Evolutionary conservation across 305 asterid species (phyloP).

Genomic region (Solanum chacoense): DNA sequence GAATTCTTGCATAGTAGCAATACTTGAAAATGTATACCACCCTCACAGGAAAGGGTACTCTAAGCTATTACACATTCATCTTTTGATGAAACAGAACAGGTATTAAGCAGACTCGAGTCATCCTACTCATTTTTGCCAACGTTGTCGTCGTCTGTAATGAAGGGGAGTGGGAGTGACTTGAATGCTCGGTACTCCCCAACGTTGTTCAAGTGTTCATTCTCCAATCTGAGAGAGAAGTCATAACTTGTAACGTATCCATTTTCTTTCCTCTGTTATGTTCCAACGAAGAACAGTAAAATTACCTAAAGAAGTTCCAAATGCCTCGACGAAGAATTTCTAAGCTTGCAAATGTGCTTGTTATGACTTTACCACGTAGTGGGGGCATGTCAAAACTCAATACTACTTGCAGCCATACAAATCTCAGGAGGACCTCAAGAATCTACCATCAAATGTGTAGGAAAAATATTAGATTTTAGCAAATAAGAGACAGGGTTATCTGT

Average conservation of each 20-base stretch:
- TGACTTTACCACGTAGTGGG: constrained; percentile 37
- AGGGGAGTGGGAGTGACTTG: constrained; percentile 61
- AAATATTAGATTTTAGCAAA: neutral
- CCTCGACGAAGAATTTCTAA: constrained; percentile 76
- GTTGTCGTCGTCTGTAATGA: constrained; percentile 37
- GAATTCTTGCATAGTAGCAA: neutral
- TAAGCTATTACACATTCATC: neutral
- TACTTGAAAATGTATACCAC: neutral
- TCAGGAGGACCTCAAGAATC: constrained; percentile 51
- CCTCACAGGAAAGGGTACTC: neutral
- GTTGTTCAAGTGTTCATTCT: constrained; percentile 70
- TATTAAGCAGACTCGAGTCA: neutral
- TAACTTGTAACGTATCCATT: neutral
- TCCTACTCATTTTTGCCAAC: constrained; percentile 24
- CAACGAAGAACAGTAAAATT: neutral
- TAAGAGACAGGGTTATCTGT: neutral
- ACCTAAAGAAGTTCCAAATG: constrained; percentile 89
- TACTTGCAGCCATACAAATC: constrained; percentile 76
- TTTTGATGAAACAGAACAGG: neutral
- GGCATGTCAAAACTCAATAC: constrained; percentile 42
- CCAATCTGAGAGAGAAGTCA: constrained; percentile 26
- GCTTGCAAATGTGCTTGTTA: constrained; percentile 40
- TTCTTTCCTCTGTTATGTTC: neutral
- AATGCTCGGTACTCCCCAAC: constrained; percentile 66
- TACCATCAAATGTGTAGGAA: constrained; percentile 11